Conservation (phyloP, 495 filamentous ascomycete species). For the Glonium stellatum region DNA sequence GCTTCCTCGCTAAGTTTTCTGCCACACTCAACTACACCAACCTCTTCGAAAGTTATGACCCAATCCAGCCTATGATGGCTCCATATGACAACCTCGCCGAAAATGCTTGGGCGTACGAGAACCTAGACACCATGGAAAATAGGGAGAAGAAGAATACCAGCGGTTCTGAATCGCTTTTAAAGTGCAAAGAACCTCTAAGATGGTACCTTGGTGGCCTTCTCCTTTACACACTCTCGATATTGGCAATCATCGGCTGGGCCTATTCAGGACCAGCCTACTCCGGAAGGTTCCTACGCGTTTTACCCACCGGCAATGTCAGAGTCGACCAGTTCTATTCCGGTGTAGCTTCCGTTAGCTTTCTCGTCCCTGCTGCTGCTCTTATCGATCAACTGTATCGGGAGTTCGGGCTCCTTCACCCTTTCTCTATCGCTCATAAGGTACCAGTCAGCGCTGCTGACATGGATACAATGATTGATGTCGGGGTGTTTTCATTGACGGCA, state of each 20-base stretch:
- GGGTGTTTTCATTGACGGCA: conserved; percentile 1
- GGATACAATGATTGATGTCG: conserved; percentile 12
- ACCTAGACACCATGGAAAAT: background rate
- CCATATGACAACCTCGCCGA: background rate
- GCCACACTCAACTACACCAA: no score
- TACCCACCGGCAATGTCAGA: conserved; percentile 7
- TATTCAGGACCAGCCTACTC: conserved; percentile 5
- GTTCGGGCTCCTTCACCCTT: conserved; percentile 11
- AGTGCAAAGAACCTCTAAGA: conserved; percentile 9
- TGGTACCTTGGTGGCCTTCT: conserved; percentile 4
- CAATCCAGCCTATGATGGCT: background rate
- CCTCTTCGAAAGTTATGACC: background rate
- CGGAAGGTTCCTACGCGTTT: conserved; percentile 4
- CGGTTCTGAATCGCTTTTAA: background rate
- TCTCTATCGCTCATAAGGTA: conserved; percentile 7
- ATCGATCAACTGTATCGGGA: conserved; percentile 7
- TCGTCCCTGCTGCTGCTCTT: conserved; percentile 10
- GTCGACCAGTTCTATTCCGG: conserved; percentile 15
- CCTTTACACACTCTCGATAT: conserved; percentile 1
- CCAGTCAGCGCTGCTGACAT: conserved; percentile 9
- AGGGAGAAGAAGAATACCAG: background rate
- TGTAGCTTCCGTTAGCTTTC: conserved; percentile 5
- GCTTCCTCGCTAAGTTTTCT: no score
- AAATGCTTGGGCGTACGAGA: background rate
- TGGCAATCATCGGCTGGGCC: conserved; percentile 1